Evolutionary conservation across 345 rosid species (phyloP).

Genomic region (Geranium brycei): DNA sequence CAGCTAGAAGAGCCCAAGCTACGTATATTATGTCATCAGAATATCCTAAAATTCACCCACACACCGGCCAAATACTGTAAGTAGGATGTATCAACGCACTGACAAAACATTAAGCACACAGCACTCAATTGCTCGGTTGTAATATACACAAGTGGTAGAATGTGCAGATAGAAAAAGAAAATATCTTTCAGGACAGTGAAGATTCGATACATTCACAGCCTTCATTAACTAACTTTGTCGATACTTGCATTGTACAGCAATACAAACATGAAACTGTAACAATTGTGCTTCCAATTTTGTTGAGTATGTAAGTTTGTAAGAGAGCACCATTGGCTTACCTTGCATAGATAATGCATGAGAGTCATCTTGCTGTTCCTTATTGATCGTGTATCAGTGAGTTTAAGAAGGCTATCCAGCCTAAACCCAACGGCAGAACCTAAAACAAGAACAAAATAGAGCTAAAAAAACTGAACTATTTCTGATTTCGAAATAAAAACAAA

Average conservation of each 20-base stretch:
- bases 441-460: slow-evolving; percentile 3
- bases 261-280: background rate
- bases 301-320: too few relatives aligned
- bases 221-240: background rate
- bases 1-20: too few relatives aligned
- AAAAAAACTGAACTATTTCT: background rate
- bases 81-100: too few relatives aligned
- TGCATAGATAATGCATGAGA: slow-evolving; percentile 94
- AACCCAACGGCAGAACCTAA: slow-evolving; percentile 86
- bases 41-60: too few relatives aligned
- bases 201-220: background rate
- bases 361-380: slow-evolving; percentile 71
- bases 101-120: too few relatives aligned
- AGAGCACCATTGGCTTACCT: slow-evolving; percentile 30
- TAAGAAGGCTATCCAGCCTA: slow-evolving; percentile 85
- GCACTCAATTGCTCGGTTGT: too few relatives aligned
- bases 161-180: too few relatives aligned
- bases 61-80: too few relatives aligned
- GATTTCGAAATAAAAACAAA: too few relatives aligned
- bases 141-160: too few relatives aligned
- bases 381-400: slow-evolving; percentile 84
- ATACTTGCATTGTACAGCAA: background rate
- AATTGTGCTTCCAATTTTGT: too few relatives aligned
- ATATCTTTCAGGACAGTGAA: background rate
- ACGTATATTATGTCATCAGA: too few relatives aligned